These are phyloP conservation scores for Boletellus ananiceps DNA, from an alignment of 768 basidiomycete genomes.

Conservation along the genomic window DNA sequence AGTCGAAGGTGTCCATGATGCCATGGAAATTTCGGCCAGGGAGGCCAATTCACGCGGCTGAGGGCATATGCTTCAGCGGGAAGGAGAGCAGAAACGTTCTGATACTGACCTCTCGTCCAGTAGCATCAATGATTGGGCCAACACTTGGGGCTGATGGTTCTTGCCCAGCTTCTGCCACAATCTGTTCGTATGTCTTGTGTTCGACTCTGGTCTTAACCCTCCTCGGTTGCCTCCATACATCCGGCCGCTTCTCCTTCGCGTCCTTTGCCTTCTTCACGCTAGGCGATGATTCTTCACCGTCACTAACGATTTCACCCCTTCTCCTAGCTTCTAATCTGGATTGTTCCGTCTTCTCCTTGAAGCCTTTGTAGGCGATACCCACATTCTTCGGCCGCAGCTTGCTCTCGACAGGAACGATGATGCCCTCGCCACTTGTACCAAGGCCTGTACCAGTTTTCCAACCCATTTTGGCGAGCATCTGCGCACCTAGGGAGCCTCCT, in stretches of 20 bases:
- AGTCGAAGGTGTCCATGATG: slow-evolving; percentile 80
- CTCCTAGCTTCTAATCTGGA: slow-evolving; percentile 75
- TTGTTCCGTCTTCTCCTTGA: slow-evolving; percentile 85
- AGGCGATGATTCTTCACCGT: slow-evolving; percentile 50
- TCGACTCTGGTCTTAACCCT: slow-evolving; percentile 81
- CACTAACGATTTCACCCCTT: slow-evolving; percentile 68
- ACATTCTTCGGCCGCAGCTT: slow-evolving; percentile 80
- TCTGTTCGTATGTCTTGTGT: slow-evolving; percentile 97
- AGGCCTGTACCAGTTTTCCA: slow-evolving; percentile 84
- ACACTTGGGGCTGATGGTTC: slow-evolving; percentile 50
- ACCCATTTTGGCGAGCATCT: slow-evolving; percentile 92
- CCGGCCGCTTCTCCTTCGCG: slow-evolving; percentile 60
- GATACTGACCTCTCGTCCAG: slow-evolving; percentile 77
- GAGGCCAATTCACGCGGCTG: slow-evolving; percentile 88
- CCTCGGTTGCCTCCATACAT: slow-evolving; percentile 83
- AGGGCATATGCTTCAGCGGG: slow-evolving; percentile 9
- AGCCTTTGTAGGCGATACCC: slow-evolving; percentile 85
- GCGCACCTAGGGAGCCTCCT: slow-evolving; percentile 73
- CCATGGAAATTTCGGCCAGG: slow-evolving; percentile 68
- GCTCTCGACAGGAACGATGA: slow-evolving; percentile 82
- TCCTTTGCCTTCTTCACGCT: slow-evolving; percentile 38
- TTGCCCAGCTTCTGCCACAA: slow-evolving; percentile 80
- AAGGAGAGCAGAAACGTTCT: neutral
- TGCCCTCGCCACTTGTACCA: slow-evolving; percentile 71
- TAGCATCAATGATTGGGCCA: slow-evolving; percentile 92